phyloP scores from a whole-genome alignment of 2,329 filamentous ascomycete genomes.

The Penicillium hordei region DNA sequence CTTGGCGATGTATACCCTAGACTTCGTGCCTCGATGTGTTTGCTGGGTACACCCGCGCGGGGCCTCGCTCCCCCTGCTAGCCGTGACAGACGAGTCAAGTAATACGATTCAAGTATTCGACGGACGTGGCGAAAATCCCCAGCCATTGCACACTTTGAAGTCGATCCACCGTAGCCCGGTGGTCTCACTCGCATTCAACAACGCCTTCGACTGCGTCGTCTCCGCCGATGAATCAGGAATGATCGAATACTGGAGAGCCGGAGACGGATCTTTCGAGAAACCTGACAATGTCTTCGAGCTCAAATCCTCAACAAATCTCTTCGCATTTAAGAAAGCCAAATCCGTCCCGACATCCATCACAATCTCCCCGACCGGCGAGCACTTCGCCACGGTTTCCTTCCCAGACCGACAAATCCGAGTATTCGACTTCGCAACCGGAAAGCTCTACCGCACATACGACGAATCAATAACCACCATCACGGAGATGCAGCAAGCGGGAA shows the following conservation, averaged over 20 bases:
- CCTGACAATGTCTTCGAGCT: slow-evolving; percentile 87
- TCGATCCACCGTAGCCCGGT: slow-evolving; percentile 80
- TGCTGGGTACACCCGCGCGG: slow-evolving; percentile 92
- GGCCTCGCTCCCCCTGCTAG: slow-evolving; percentile 81
- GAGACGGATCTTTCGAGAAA: slow-evolving; percentile 75
- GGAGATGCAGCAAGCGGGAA: slow-evolving; percentile 95
- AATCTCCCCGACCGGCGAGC: slow-evolving; percentile 79
- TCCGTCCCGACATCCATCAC: slow-evolving; percentile 77
- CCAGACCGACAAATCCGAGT: slow-evolving; percentile 90
- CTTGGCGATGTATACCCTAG: slow-evolving; percentile 75
- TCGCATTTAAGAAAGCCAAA: slow-evolving; percentile 96
- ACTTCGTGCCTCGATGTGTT: slow-evolving; percentile 71
- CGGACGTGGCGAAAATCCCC: slow-evolving; percentile 76
- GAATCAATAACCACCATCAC: slow-evolving; percentile 86
- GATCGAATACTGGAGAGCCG: slow-evolving; percentile 92
- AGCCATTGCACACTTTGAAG: slow-evolving; percentile 73
- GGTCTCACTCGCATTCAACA: slow-evolving; percentile 84
- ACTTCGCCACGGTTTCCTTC: slow-evolving; percentile 86
- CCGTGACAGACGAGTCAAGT: slow-evolving; percentile 73
- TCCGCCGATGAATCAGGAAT: slow-evolving; percentile 88
- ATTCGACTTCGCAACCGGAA: slow-evolving; percentile 88
- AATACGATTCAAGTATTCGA: slow-evolving; percentile 81
- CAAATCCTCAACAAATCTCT: slow-evolving; percentile 91
- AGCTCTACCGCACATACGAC: slow-evolving; percentile 89
- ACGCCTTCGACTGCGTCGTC: slow-evolving; percentile 82